Conservation (phyloP, 2,329 filamentous ascomycete species). For the Phialocephala sp. region DNA sequence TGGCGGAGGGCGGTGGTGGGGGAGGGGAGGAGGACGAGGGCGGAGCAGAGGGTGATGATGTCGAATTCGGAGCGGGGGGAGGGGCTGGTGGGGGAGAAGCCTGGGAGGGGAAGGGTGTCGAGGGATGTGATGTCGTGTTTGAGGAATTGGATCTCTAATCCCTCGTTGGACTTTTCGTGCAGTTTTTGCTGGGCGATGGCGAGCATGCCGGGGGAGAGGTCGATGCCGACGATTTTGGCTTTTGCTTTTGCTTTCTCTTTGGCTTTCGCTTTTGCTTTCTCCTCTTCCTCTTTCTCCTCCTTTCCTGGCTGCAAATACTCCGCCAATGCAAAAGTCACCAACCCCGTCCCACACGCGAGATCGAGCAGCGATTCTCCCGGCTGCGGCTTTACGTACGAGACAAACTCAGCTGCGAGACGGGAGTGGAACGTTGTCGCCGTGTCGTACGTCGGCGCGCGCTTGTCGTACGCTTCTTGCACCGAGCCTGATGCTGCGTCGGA, state of each 20-base stretch:
- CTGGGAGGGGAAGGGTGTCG: too few relatives aligned
- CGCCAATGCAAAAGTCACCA: neutral
- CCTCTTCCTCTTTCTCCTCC: too few relatives aligned
- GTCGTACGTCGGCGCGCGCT: neutral
- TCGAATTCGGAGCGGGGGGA: too few relatives aligned
- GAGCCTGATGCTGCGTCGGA: neutral
- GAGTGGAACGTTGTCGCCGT: neutral
- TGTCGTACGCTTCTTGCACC: neutral
- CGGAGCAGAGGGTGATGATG: neutral
- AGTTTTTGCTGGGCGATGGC: neutral
- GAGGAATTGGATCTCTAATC: too few relatives aligned
- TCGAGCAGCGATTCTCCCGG: neutral
- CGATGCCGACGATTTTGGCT: neutral
- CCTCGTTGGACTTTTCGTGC: too few relatives aligned
- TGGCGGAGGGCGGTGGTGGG: neutral
- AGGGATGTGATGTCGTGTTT: too few relatives aligned
- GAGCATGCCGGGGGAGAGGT: neutral
- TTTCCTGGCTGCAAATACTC: too few relatives aligned
- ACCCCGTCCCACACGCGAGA: neutral
- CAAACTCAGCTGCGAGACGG: neutral
- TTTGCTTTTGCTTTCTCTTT: too few relatives aligned
- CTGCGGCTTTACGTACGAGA: neutral
- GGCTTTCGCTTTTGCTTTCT: too few relatives aligned
- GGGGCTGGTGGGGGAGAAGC: too few relatives aligned
- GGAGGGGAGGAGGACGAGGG: neutral